Evolutionary conservation across 106 monocot genomes (phyloP), one percentile per base, ranked within the genome.

Genomic region (Acorus calamus): DNA sequence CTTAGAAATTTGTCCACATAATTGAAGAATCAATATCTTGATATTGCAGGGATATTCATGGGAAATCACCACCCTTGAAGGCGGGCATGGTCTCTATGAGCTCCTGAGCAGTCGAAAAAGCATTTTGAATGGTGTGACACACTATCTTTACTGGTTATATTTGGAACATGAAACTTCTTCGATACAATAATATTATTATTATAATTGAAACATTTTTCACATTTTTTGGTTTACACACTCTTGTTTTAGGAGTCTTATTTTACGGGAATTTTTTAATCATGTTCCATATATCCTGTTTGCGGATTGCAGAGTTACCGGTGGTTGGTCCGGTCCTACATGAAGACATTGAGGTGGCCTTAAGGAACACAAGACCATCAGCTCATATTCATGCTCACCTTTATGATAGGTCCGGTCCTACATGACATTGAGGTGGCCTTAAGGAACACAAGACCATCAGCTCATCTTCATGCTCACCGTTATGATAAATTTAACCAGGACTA

Each of bases 41-140:
- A 70, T 52, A 66, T 61, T 50, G 11, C 63, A 94, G 90, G 94
- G 94, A 64, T 94, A 94, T 65, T 69, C 94, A 59, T 84, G 90
- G 90, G 94, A 94, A 62, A 87, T 94, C 56, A 94, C 94, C 50
- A 94, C 94, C 65, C 60, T 45, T 72, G 94, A 94, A 80, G 94
- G 94, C 57, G 94, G 94, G 7, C 73, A 87, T 55, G 94, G 94
- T 28, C 84, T 94, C 11, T 49, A 90, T 79, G 90, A 80, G 41
- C 77, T 94, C 41, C 70, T 94, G 52, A 69, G 68, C 47, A 77
- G 74, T 70, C 60, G 94, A 50, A 90, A 84, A 55, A 78, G 60
- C 78, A 90, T 87, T 46, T 51, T 94, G 11, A 80, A 87, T 82
- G 94, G 94, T 94, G 28, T 28, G 28, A 28, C 28, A 28, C 28